A percentile compares a stretch with the other conserved stretches of the same genome.
phyloP scores from a whole-genome alignment of 2,329 filamentous ascomycete species.

The Phaeosphaeriaceae sp. region DNA sequence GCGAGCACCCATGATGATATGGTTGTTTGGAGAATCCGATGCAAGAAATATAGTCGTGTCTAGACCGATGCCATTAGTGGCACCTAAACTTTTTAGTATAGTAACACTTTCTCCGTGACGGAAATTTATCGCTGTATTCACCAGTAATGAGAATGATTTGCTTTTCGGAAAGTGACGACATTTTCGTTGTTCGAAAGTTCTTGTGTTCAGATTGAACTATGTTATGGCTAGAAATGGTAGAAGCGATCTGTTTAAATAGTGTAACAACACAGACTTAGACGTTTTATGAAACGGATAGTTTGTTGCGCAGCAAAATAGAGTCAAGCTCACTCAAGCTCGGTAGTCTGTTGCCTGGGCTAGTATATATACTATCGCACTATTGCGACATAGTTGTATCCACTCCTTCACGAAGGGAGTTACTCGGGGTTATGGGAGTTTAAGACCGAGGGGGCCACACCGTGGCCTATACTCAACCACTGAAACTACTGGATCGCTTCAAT shows the following conservation, averaged over 20 bases:
- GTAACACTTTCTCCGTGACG: not conserved
- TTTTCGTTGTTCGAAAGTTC: not conserved
- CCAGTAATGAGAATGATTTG: conserved; percentile 41
- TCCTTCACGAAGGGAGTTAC: too few species aligned
- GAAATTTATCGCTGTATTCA: not conserved
- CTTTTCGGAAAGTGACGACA: conserved; percentile 19
- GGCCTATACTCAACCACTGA: not conserved
- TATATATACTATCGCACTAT: too few species aligned
- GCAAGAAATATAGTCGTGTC: conserved; percentile 41
- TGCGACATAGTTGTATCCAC: too few species aligned
- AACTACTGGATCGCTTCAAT: too few species aligned
- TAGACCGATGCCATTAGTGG: conserved; percentile 46
- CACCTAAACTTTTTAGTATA: conserved; percentile 28
- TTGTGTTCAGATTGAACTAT: not conserved
- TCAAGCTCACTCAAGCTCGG: too few species aligned
- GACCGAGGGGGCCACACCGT: not conserved
- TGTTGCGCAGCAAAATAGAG: too few species aligned
- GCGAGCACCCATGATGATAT: conserved; percentile 47
- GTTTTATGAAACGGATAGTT: too few species aligned
- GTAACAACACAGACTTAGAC: too few species aligned
- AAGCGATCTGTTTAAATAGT: too few species aligned
- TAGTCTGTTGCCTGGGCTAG: too few species aligned
- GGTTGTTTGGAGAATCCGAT: conserved; percentile 35
- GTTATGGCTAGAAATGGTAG: too few species aligned
- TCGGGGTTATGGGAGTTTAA: not conserved